Evolutionary conservation across 257 asterid genomes (phyloP), one percentile per base, ranked within the genome.

Genomic region (Nicotiana sylvestris): DNA sequence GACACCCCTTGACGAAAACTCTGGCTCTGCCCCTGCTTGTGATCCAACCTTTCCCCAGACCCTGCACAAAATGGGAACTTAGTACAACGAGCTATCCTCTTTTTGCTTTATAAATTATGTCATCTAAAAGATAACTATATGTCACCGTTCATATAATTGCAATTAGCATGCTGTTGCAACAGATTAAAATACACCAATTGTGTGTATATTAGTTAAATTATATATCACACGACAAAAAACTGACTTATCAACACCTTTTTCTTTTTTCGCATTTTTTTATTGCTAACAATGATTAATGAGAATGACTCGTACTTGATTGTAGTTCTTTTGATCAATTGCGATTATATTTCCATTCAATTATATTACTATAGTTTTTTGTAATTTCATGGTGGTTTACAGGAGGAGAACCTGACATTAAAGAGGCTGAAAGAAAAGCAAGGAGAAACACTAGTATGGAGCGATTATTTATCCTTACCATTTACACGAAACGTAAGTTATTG

Each of bases 381-480:
- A 6, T 58, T 5, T 1, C 4, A 25, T 74, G 13, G 6, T 43
- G 78, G 6, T 51, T 67, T 13, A 69, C 82, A 95, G 99, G 99
- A 93, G 82, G 99, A 95, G 89, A 95, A 95, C 68, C 25, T 93
- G 13, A 89, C 80, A 32, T 51, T 95, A 82, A 92, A 92, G 88
- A 86, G 51, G 77, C 69, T 65, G 3, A 92, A 93, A 80, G 97
- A 93, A 82, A 92, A 95, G 72, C 86, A 83, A 8, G 89, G 88
- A 76, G 91, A 92, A 78, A 81, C 97, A 21, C 77, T 89, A 43
- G 58, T 53, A 80, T 93, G 98, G 98, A 89, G 74, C 15, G 98
- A 95, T 82, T 95, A 95, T 82, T 80, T 88, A 49, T 87, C 93
- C 35, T 81, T 93, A 68, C 93, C 95, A 77, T 95, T 95, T 76